Base-by-base conservation (phyloP, 495 filamentous ascomycete species). In the Podospora sp. region DNA sequence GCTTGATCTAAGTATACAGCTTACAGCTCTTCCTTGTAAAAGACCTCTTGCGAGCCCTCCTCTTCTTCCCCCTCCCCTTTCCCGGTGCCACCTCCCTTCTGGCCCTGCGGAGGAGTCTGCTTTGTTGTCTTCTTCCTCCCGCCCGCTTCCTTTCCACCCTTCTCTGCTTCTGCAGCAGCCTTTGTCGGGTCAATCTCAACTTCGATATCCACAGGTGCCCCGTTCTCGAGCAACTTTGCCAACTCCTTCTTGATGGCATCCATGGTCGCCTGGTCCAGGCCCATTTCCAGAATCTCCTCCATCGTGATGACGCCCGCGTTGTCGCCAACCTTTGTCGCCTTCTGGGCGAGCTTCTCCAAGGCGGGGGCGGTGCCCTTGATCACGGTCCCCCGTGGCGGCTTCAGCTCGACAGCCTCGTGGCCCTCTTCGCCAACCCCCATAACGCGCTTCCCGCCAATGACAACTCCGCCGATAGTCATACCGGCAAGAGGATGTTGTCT, bases 221-320 rank as follows among this genome's bases (percentile, higher is more conserved):
- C 84, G 18, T 82, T 79, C 0, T 83, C 85, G 12, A 83, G 60
- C 58, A 33, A 8, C 75, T 76, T 69, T 84, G 74, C 56, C 8
- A 89, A 66, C 69, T 90, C 80, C 65, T 87, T 82, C 71, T 82
- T 84, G 65, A 93, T 33, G 8, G 8, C 29, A 3, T 33, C 29
- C 29, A 33, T 33, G 3, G 29, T 33, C 8, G 29, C 29, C 8
- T 33, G 29, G 29, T 33, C 29, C 4, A 33, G 29, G 29, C 29
- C 78, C 64, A 83, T 79, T 62, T 93, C 89, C 2, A 95, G 77
- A 63, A 85, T 82, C 62, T 90, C 83, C 8, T 90, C 70, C 49
- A 88, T 72, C 2, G 6, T 27, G 25, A 27, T 29, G 21, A n/a
- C 14, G 1, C 56, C 56, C 71, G 85, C 79, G 46, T 85, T 86